Base-by-base conservation (phyloP, 441 rosid species). In the Flueggea neowawraea region DNA sequence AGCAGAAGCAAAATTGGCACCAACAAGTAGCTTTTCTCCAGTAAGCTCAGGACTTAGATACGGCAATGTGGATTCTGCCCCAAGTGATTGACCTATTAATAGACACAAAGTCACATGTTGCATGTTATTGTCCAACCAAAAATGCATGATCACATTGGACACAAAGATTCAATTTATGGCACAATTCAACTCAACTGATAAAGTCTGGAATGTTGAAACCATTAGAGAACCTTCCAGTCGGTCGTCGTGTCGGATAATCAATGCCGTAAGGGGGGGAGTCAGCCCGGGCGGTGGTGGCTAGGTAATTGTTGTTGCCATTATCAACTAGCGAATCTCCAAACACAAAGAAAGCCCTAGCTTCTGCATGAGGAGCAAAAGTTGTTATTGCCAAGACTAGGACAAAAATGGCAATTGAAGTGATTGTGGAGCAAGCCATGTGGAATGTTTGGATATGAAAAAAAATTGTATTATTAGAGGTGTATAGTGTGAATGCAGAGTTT, bases 1-100 rank as follows among this genome's bases (percentile, higher is more conserved):
- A 10, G 99, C 97, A 1, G 97, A 94, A 68, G 99, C 97, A 28
- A 94, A 94, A 58, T 94, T 94, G 61, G 99, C 99, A 50, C 99
- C 97, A 11, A 86, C 79, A 7, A 91, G 96, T 3, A 94, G 83
- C 58, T 32, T 83, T 48, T 85, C 71, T 17, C 97, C 97, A 4
- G 48, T 78, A 58, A 91, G 90, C 44, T 71, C 67, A 0, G 97
- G 96, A 66, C 88, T 85, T 52, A 94, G 78, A 75, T 94, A 94
- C 32, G 99, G 99, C 78, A 91, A 70, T 71, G 96, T 81, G 48
- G 97, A 36, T 55, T 90, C 87, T 49, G 82, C 72, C 10, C 97
- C 96, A 55, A 94, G 67, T 52, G 77, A 67, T 82, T 91, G 78
- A 69, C 99, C 97, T 94, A 43, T 43, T 47, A 4, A 47, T 12